Percentiles rank a stretch among this genome's conserved stretches.
Conservation (phyloP, 2,329 filamentous ascomycete genomes). For the Calonectria ilicicola region DNA sequence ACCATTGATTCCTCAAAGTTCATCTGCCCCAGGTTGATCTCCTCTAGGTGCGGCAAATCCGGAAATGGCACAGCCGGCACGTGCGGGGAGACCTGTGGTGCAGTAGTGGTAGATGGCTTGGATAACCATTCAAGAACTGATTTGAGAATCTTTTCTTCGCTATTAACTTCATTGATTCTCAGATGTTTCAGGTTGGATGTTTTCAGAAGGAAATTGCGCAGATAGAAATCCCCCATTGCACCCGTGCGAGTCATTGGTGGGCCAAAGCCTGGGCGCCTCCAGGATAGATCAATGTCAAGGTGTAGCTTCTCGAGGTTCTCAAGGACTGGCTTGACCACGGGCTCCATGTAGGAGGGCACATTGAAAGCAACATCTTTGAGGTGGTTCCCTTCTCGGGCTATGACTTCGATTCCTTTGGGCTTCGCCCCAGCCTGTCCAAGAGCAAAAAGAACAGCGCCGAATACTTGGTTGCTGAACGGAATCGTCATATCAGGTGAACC, state of each 20-base stretch:
- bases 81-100: background rate
- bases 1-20: conserved; percentile 45
- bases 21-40: conserved; percentile 58
- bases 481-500: background rate
- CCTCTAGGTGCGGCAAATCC: conserved; percentile 49
- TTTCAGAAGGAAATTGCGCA: conserved; percentile 41
- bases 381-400: conserved; percentile 49
- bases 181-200: conserved; percentile 60
- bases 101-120: conserved; percentile 7
- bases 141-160: conserved; percentile 20
- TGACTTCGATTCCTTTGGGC: conserved; percentile 60
- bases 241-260: background rate
- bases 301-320: conserved; percentile 58
- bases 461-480: conserved; percentile 49
- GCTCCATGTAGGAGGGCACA: conserved; percentile 54
- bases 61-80: conserved; percentile 37
- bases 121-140: conserved; percentile 56
- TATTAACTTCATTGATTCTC: conserved; percentile 58
- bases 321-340: conserved; percentile 55
- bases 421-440: conserved; percentile 53
- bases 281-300: conserved; percentile 40
- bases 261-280: conserved; percentile 14
- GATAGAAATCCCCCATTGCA: conserved; percentile 22
- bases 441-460: conserved; percentile 56
- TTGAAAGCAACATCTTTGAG: conserved; percentile 59